Base-by-base conservation (phyloP, 192 early-diverging fungal species). In the Coemansia sp. region DNA sequence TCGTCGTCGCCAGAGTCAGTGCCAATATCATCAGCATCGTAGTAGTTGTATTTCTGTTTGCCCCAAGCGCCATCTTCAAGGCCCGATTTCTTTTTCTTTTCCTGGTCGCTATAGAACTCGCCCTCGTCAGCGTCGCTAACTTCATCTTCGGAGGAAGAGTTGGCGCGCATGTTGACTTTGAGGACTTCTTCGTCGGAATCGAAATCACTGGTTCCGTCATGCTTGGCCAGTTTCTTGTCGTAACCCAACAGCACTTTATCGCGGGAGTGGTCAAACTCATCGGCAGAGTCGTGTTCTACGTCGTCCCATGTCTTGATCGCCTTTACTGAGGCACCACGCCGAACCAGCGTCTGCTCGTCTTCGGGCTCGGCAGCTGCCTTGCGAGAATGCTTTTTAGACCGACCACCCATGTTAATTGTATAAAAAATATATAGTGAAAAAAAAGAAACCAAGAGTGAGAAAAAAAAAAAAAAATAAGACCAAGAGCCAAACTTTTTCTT, bases 141-240 rank as follows among this genome's bases (percentile, higher is more conserved):
- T 42, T 85, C 86, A 2, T 81, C 79, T 13, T 85, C 86, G 8
- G 73, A 74, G 5, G 77, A 79, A 0, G 67, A 65, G 47, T 58
- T 49, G 43, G 35, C 74, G 3, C 78, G 85, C 14, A 87, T 86
- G 17, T 39, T 63, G n/a, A 95, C 76, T 35, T 89, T 89, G 67
- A 92, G 86, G 4, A 95, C 91, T 75, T 95, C 92, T 57, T 92
- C 82, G 66, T 94, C 92, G 10, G 86, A 89, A n/a, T 88, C 86
- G 43, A 87, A 83, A 61, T 88, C 89, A 32, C 83, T 74, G 40
- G 23, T 19, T 53, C 62, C 70, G 40, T 64, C 72, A 26, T 62
- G 60, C 21, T 50, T 64, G 38, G 62, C 49, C 16, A 60, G 57
- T 42, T 21, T 58, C 28, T 59, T 46, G 59, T 82, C 59, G 42